These are phyloP conservation scores for Favolaschia claudopus DNA, from an alignment of 768 basidiomycete genomes.

Conservation along the genomic window DNA sequence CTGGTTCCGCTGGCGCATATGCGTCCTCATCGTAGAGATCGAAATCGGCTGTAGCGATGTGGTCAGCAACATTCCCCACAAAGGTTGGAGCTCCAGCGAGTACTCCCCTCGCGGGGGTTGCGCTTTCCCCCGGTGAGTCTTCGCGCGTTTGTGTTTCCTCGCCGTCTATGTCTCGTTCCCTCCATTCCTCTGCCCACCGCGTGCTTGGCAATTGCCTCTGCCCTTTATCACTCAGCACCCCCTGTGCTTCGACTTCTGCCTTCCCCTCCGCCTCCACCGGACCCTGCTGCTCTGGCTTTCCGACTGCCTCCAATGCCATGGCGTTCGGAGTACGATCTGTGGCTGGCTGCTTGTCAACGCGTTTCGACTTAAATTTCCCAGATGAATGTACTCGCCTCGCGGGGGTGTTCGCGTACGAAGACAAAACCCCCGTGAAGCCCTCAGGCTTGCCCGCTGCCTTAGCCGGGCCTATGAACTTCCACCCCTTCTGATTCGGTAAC, in stretches of 20 bases:
- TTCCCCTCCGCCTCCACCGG: neutral
- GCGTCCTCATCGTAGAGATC: neutral
- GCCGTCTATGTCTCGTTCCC: neutral
- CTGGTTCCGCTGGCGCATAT: neutral
- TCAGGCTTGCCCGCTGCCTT: neutral
- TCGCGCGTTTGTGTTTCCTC: neutral
- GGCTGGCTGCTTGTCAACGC: neutral
- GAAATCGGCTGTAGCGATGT: neutral
- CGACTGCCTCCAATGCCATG: neutral
- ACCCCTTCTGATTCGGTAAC: conserved; percentile 1
- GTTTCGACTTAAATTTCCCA: neutral
- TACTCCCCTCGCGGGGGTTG: conserved; percentile 14
- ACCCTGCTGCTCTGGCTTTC: neutral
- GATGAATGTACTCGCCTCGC: neutral
- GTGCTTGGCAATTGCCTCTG: neutral
- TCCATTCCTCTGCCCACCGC: neutral
- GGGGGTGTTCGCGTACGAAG: conserved; percentile 13
- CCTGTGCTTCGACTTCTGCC: neutral
- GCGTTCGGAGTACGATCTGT: neutral
- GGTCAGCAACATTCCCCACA: neutral
- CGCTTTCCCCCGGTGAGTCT: conserved; percentile 4
- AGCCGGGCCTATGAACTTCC: neutral
- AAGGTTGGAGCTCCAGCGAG: neutral
- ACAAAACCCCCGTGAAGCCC: conserved; percentile 4
- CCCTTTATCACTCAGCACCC: neutral